Conservation (phyloP, 768 basidiomycete genomes). For the Boletus eberwhitei region DNA sequence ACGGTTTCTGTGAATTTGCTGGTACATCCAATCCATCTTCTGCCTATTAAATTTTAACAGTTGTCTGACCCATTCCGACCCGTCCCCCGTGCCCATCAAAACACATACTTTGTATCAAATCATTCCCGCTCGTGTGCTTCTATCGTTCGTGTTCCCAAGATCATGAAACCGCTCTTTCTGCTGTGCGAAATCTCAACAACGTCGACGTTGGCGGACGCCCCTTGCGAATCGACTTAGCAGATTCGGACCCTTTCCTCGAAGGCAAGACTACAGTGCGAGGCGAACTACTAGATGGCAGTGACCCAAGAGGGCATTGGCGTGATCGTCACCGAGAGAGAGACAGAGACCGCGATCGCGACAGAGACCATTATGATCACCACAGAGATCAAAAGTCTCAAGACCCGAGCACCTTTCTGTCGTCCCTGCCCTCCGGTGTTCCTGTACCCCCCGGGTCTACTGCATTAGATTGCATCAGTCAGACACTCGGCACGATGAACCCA, state of each 20-base stretch:
- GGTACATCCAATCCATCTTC: conserved; percentile 54
- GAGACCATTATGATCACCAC: conserved; percentile 30
- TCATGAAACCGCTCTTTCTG: conserved; percentile 92
- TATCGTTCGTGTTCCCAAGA: conserved; percentile 45
- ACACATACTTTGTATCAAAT: not conserved
- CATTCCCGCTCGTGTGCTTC: conserved; percentile 11
- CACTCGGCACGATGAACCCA: conserved; percentile 79
- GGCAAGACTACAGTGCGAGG: conserved; percentile 86
- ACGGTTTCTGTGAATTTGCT: conserved; percentile 91
- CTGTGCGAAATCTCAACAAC: conserved; percentile 94
- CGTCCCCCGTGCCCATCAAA: conserved; percentile 9
- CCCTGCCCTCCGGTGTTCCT: conserved; percentile 73
- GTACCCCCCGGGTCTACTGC: conserved; percentile 67
- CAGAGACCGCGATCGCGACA: conserved; percentile 50
- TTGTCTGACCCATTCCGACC: conserved; percentile 38
- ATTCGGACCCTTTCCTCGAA: conserved; percentile 89
- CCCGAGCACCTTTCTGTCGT: conserved; percentile 54
- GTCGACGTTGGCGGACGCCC: conserved; percentile 90
- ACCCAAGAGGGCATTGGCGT: conserved; percentile 36
- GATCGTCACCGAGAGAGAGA: conserved; percentile 50
- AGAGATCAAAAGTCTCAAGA: conserved; percentile 39
- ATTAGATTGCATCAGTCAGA: conserved; percentile 81
- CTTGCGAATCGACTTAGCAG: conserved; percentile 90
- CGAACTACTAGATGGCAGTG: conserved; percentile 69
- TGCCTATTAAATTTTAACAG: conserved; percentile 20